Evolutionary conservation across 78 protist genomes (phyloP), one percentile per base, ranked within the genome.

Genomic region (Dictyostelium intermedium): DNA sequence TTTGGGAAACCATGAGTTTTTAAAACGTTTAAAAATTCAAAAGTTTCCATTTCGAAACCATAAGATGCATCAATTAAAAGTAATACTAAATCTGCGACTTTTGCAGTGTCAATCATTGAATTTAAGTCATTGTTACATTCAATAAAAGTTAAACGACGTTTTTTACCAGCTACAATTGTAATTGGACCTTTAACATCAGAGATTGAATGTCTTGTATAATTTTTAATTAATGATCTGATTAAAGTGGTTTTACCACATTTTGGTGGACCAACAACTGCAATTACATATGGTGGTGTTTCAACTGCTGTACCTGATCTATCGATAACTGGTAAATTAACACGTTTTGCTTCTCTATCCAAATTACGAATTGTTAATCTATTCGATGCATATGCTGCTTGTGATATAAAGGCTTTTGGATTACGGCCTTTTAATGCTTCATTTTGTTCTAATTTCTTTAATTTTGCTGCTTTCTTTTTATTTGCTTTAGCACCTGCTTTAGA

Each of bases 21-120:
- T 37, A 97, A 82, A 6, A 99, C 91, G 93, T 99, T 99, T 56
- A 99, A 93, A 82, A 99, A 99, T 95, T 99, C 99, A 63, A 99
- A 99, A 5, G 99, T 98, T 84, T 99, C 99, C 99, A 99, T 99
- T 96, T 99, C 99, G 45, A 99, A 99, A 60, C 99, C 99, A 84
- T 83, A 99, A 14, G 87, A 76, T 53, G 98, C 99, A 91, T 99
- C 99, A 45, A 99, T 92, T 41, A 99, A 9, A 2, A 99, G 82
- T 18, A 99, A 95, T 0, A 98, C 98, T 13, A 99, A 79, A 93
- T 99, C 99, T 3, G 99, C 99, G 20, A 97, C 92, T 96, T 99
- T 99, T n/a, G 99, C 99, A 25, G 98, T 69, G 73, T 99, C 99
- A 63, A 98, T 87, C 99, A 99, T 99, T 8, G 99, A 82, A 87